Base-by-base conservation (phyloP, 177 flowering plant species). In the Tripterygium wilfordii region DNA sequence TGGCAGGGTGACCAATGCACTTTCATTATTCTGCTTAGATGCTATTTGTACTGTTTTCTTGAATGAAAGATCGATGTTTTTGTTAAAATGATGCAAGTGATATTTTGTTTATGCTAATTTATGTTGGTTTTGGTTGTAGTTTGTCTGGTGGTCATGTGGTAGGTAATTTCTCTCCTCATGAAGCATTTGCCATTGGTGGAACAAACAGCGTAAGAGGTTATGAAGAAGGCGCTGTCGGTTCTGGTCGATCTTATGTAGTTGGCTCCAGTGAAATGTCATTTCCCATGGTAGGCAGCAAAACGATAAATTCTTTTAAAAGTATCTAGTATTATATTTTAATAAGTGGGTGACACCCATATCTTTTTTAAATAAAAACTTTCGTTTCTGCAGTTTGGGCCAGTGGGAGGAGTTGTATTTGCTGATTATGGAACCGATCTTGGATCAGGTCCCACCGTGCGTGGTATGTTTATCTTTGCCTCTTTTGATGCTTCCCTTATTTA, bases 121-220 rank as follows among this genome's bases (percentile, higher is more conserved):
- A 1, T 23, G 30, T 23, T 13, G 29, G 8, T 23, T 9, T 10
- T 25, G 18, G 2, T 17, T 42, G 58, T 83, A 90, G 98, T 55
- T 58, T 90, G 51, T 79, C 88, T 56, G 96, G 95, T 65, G 98
- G 96, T 67, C 88, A 96, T 38, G 74, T 85, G 62, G 95, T 88
- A 17, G 96, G 98, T 60, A 92, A 91, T 63, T 83, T 91, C 83
- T 96, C 96, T 64, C 98, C 98, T 51, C 78, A 85, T 63, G 92
- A 87, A 68, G 96, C 96, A 57, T 91, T 91, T 71, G 71, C 95
- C 28, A 78, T 91, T 64, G 98, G 98, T 2, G 98, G 96, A 41
- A 71, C 66, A 50, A 80, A 83, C 36, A 88, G 92, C 56, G 82
- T 91, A 36, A 70, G 98, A 45, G 98, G 98, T 10, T 91, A 91